phyloP scores from a whole-genome alignment of 2,329 filamentous ascomycete species.

The Pseudogymnoascus sp. region DNA sequence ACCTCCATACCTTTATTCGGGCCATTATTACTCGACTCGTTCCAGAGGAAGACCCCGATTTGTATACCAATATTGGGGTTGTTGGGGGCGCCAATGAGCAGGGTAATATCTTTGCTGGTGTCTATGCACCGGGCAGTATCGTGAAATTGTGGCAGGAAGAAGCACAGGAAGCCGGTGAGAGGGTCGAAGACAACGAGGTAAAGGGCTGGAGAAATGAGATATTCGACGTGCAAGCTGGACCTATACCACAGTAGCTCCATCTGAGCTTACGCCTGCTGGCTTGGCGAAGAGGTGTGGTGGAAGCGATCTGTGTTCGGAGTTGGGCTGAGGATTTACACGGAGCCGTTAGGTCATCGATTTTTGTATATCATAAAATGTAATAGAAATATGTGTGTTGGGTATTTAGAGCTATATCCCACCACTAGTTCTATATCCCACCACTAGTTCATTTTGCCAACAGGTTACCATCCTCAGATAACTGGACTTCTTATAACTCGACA shows the following conservation, averaged over 20 bases:
- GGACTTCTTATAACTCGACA: not conserved
- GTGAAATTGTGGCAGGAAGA: conserved; percentile 87
- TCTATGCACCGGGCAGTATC: conserved; percentile 83
- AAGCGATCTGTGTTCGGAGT: not conserved
- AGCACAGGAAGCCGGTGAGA: conserved; percentile 60
- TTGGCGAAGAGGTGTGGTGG: not conserved
- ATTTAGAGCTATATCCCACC: not conserved
- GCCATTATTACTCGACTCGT: conserved; percentile 71
- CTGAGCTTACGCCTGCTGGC: not conserved
- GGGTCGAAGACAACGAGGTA: conserved; percentile 60
- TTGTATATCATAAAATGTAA: not conserved
- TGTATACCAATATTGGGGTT: conserved; percentile 68
- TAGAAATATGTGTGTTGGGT: not conserved
- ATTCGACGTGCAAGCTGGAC: conserved; percentile 47
- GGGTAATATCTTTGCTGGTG: conserved; percentile 64
- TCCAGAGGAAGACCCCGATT: conserved; percentile 65
- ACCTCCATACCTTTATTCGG: conserved; percentile 73
- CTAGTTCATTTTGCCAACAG: not conserved
- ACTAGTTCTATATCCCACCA: not conserved
- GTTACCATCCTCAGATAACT: not conserved
- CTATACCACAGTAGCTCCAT: conserved; percentile 6
- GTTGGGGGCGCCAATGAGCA: conserved; percentile 47
- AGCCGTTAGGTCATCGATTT: not conserved
- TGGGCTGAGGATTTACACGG: not conserved
- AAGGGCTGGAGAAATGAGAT: conserved; percentile 71